Evolutionary conservation across 805 yeast species (phyloP).

Genomic region (Kuraishia capsulata): DNA sequence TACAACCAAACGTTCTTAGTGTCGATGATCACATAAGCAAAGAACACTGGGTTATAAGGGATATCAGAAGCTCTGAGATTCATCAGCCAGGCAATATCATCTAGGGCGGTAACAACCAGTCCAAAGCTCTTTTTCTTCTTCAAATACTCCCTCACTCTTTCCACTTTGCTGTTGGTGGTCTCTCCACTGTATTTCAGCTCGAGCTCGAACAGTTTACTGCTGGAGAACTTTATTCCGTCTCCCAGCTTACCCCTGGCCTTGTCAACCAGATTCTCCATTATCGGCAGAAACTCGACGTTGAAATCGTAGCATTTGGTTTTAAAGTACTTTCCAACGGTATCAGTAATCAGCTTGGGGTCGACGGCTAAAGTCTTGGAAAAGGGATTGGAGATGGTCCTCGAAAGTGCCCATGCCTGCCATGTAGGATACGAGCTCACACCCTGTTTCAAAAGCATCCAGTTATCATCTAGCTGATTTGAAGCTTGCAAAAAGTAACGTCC

Average conservation of each 20-base stretch:
- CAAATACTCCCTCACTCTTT: conserved; percentile 18
- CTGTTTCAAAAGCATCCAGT: conserved; percentile 77
- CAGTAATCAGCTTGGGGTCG: conserved; percentile 69
- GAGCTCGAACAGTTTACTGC: conserved; percentile 20
- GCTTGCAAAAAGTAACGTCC: conserved; percentile 95
- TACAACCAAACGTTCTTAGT: conserved; percentile 36
- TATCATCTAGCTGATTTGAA: conserved; percentile 62
- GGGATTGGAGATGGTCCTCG: conserved; percentile 38
- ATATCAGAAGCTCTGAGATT: conserved; percentile 75
- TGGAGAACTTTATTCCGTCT: conserved; percentile 23
- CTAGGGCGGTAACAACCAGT: conserved; percentile 60
- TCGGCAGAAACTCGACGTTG: conserved; percentile 37
- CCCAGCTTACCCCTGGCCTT: conserved; percentile 47
- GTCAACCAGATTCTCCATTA: conserved; percentile 64
- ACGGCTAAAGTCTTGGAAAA: conserved; percentile 56
- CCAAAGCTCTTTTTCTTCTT: conserved; percentile 24
- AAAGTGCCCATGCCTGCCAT: conserved; percentile 76
- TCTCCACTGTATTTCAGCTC: conserved; percentile 28
- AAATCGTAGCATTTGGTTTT: conserved; percentile 20
- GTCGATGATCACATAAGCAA: conserved; percentile 38
- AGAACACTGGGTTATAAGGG: conserved; percentile 74
- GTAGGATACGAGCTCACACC: conserved; percentile 61
- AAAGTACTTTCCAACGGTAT: conserved; percentile 33
- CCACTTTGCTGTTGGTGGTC: conserved; percentile 21
- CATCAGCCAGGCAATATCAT: conserved; percentile 82